Base-by-base conservation (phyloP, 2,329 filamentous ascomycete species). In the Aspergillus floridensis region DNA sequence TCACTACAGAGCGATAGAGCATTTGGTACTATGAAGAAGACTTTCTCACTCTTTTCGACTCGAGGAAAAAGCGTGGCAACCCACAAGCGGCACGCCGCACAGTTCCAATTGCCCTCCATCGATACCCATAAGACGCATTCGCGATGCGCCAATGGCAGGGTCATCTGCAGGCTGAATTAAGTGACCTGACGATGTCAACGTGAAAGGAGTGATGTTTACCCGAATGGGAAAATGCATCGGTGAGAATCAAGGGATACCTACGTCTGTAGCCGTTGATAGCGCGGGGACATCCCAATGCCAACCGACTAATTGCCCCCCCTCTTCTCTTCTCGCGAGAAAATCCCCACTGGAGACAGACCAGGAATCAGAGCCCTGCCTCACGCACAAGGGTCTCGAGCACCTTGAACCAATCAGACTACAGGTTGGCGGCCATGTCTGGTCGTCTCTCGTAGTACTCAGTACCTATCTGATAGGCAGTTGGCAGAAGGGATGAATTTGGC, bases 171-270 rank as follows among this genome's bases (percentile, higher is more conserved):
- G 16, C 19, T 21, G 52, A n/a, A 32, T n/a, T n/a, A 32, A 21
- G 21, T 16, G 21, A 55, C 21, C 58, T 53, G 49, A 48, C 46
- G 12, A 24, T 49, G 29, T 53, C 56, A 41, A 32, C 46, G 7
- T 29, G 26, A 29, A 29, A 29, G 53, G 38, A 44, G n/a, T 29
- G 10, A 49, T 48, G 46, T 52, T 57, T 49, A 49, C 63, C 58
- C 16, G 32, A 60, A 55, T 22, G n/a, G 63, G 63, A 52, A 62
- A 64, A 58, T 65, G 62, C 53, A 53, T 59, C 49, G 38, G 6
- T 6, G 14, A 44, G 16, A 6, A 44, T 19, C 38, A 44, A 44
- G 19, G n/a, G 38, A 41, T 49, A 51, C 53, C 44, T 31, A 22
- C 41, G 49, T 26, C 44, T 26, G 12, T 32, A 51, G 14, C 56